Conservation (phyloP, 2,329 filamentous ascomycete genomes). For the Hirsutella minnesotensis region DNA sequence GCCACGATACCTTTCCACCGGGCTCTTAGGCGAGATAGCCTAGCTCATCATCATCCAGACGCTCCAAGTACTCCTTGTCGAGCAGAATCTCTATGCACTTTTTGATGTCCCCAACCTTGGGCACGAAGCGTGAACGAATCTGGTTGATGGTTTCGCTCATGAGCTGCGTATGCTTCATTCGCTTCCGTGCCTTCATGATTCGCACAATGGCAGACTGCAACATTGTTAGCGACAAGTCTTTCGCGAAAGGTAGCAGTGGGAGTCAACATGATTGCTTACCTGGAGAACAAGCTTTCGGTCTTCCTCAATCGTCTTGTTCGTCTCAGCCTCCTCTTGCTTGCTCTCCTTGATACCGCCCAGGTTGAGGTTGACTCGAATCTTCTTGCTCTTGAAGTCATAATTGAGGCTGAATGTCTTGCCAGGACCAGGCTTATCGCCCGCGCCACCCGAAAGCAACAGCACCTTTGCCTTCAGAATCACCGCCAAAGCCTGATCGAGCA, state of each 20-base stretch:
- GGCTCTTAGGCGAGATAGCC: conserved; percentile 72
- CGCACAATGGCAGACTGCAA: conserved; percentile 91
- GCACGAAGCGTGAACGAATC: conserved; percentile 84
- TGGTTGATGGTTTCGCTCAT: conserved; percentile 93
- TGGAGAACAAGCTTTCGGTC: conserved; percentile 93
- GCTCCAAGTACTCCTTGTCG: conserved; percentile 97
- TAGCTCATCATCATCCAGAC: conserved; percentile 85
- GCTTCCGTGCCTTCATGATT: conserved; percentile 99
- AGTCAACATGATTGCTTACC: too few species aligned
- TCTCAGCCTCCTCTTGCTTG: conserved; percentile 92
- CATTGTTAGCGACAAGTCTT: neutral
- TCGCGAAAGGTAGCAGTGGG: too few species aligned
- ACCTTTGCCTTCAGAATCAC: conserved; percentile 93
- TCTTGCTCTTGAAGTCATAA: conserved; percentile 96
- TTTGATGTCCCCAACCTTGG: conserved; percentile 93
- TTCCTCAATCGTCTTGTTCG: conserved; percentile 98
- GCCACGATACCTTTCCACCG: neutral
- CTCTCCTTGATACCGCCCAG: conserved; percentile 89
- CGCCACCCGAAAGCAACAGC: conserved; percentile 57
- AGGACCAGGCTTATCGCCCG: conserved; percentile 58
- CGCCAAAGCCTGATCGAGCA: conserved; percentile 72
- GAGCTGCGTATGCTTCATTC: conserved; percentile 92
- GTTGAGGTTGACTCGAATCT: conserved; percentile 93
- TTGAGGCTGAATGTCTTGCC: conserved; percentile 79
- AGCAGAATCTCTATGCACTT: conserved; percentile 98